A percentile compares a stretch with the other conserved stretches of the same genome.
Evolutionary conservation across 106 monocot genomes (phyloP).

Genomic region (Dendrobium nobile): DNA sequence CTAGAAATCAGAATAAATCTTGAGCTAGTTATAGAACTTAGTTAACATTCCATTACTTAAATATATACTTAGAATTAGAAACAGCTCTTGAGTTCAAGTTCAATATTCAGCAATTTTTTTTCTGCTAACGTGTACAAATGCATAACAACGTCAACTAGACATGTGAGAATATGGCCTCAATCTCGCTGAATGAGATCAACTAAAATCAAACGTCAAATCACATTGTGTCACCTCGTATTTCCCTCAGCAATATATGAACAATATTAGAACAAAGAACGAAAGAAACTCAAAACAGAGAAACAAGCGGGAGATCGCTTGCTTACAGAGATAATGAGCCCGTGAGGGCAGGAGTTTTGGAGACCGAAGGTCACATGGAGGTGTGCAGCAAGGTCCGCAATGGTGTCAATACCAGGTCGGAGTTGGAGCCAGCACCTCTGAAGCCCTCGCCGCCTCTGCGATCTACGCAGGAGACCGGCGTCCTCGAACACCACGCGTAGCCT

Average conservation of each 20-base stretch:
- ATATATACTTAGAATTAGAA: too few relatives aligned
- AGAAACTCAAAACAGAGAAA: not conserved
- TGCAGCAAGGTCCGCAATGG: conserved; percentile 44
- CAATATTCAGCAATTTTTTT: too few relatives aligned
- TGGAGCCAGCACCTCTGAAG: conserved; percentile 44
- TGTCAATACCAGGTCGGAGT: conserved; percentile 34
- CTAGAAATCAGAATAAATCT: too few relatives aligned
- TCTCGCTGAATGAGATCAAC: not conserved
- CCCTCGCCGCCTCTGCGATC: conserved; percentile 31
- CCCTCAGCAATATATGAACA: not conserved
- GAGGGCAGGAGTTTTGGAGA: conserved; percentile 35
- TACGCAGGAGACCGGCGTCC: conserved; percentile 33
- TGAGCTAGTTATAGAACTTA: too few relatives aligned
- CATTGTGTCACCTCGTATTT: not conserved
- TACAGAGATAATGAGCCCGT: conserved; percentile 48
- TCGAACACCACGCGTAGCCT: conserved; percentile 56
- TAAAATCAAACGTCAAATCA: not conserved
- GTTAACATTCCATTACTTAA: too few relatives aligned
- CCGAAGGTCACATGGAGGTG: conserved; percentile 34
- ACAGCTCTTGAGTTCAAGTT: too few relatives aligned
- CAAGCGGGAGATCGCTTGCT: not conserved
- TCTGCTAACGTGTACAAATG: too few relatives aligned
- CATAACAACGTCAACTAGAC: too few relatives aligned
- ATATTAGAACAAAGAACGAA: not conserved
- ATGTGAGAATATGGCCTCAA: not conserved